Evolutionary conservation across 164 flowering plant species (phyloP).

Genomic region (Magnolia sinica): DNA sequence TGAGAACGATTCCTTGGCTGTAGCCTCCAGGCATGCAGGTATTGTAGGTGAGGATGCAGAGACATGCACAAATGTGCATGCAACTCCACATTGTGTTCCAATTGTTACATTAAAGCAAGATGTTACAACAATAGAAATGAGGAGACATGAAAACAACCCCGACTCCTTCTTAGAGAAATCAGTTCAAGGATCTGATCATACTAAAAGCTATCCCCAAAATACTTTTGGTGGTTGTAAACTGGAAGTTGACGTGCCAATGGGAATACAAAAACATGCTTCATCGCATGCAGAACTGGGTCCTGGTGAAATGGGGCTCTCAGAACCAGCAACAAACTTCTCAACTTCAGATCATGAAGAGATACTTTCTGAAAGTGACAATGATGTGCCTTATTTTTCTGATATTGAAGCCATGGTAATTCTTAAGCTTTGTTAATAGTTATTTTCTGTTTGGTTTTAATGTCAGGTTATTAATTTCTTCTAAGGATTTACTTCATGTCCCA

Average conservation of each 20-base stretch:
- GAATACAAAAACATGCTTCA: conserved; percentile 17
- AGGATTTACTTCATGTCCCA: conserved; percentile 9
- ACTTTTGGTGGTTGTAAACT: conserved; percentile 20
- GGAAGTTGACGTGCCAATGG: conserved; percentile 23
- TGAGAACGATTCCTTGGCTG: conserved; percentile 16
- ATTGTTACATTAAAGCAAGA: conserved; percentile 25
- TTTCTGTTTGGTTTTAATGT: not conserved
- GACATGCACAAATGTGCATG: conserved; percentile 18
- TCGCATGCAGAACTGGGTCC: conserved; percentile 24
- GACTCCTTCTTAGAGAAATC: conserved; percentile 23
- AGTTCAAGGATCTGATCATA: conserved; percentile 19
- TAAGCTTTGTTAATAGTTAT: conserved; percentile 1
- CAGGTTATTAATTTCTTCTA: not conserved
- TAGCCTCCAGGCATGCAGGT: conserved; percentile 16
- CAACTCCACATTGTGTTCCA: conserved; percentile 8
- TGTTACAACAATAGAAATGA: conserved; percentile 13
- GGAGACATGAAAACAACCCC: conserved; percentile 14
- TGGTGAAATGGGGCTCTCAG: conserved; percentile 23
- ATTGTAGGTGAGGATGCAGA: conserved; percentile 19
- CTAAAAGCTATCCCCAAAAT: conserved; percentile 17
- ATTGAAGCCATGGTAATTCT: conserved; percentile 78
- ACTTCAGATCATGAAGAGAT: conserved; percentile 46
- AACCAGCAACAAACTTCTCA: conserved; percentile 21
- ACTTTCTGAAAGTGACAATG: conserved; percentile 52
- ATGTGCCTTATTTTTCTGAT: conserved; percentile 76